phyloP scores from a whole-genome alignment of 805 yeast species.

The baker's yeast (Saccharomyces cerevisiae) region DNA sequence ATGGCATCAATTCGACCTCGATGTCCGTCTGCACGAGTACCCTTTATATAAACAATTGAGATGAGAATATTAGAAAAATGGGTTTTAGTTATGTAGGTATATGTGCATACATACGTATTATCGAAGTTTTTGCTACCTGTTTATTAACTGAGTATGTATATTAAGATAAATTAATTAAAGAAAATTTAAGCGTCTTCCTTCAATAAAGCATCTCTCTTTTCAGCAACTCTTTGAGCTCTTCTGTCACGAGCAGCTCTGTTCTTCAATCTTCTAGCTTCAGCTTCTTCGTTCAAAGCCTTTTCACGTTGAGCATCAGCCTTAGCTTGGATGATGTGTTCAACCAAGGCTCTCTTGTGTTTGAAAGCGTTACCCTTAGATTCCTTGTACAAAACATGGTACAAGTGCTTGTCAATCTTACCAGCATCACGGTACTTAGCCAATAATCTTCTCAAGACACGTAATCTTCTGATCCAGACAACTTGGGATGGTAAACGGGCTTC shows the following conservation, averaged over 20 bases:
- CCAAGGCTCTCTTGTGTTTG: conserved; percentile 99
- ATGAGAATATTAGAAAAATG: not conserved
- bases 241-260: conserved; percentile 99
- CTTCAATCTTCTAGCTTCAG: conserved; percentile 98
- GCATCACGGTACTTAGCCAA: conserved; percentile 98
- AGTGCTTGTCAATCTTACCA: conserved; percentile 98
- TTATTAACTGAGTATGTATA: not conserved
- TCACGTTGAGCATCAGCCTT: conserved; percentile 99
- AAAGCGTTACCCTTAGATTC: conserved; percentile 99
- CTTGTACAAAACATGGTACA: conserved; percentile 94
- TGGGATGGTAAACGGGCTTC: conserved; percentile 98
- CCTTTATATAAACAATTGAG: not conserved
- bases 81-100: not conserved
- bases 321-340: conserved; percentile 98
- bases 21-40: not conserved
- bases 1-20: not conserved
- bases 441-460: conserved; percentile 96
- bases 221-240: conserved; percentile 92
- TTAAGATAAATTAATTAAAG: not conserved
- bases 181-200: conserved; percentile 48
- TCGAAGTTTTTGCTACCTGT: not conserved
- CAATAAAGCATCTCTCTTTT: conserved; percentile 94
- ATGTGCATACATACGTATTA: not conserved
- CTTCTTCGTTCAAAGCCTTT: conserved; percentile 96
- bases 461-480: conserved; percentile 99